Base-by-base conservation (phyloP, 2,329 filamentous ascomycete species). In the Dendryphion nanum region DNA sequence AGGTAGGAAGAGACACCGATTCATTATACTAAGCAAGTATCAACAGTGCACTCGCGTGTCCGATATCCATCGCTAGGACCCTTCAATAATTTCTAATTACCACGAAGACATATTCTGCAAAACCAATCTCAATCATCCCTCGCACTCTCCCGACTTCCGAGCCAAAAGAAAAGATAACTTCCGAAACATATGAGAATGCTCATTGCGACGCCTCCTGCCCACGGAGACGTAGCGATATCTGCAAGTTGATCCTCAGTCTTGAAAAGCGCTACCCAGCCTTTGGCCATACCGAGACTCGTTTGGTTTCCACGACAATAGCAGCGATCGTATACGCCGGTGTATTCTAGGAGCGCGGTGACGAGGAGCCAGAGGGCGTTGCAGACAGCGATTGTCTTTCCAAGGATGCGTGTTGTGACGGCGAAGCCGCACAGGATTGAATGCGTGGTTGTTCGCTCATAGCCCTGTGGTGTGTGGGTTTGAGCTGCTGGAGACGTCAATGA, bases 191-290 rank as follows among this genome's bases (percentile, higher is more conserved):
- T 36, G 3, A 50, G 14, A 34, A 50, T 45, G 36, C 47, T 50
- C 40, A 47, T 42, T 12, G 46, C 44, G 6, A 49, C 35, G 12
- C 44, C 46, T 12, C 46, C 46, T n/a, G 44, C 41, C 46, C 46
- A 47, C 4, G 41, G 33, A 14, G 41, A 33, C 14, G 41, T 44
- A 15, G 46, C 46, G 32, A 33, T 35, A 3, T 45, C n/a, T 4
- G 20, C 30, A 17, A 49, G 28, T 14, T 47, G 35, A 30, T 41
- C 15, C 10, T 45, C 39, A 16, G 41, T 41, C 23, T 53, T 50
- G 41, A 55, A 55, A 18, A 55, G 41, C 19, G 52, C 42, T 13
- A 54, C 18, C 47, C 48, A 55, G 2, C 45, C 47, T 19, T 37
- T 36, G 10, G 42, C 40, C 24, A 42, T 23, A 6, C 38, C 43